Percentiles rank a stretch among this genome's conserved stretches.
Conservation (phyloP, 1,284 basidiomycete genomes). For the Cryptococcus sp. region DNA sequence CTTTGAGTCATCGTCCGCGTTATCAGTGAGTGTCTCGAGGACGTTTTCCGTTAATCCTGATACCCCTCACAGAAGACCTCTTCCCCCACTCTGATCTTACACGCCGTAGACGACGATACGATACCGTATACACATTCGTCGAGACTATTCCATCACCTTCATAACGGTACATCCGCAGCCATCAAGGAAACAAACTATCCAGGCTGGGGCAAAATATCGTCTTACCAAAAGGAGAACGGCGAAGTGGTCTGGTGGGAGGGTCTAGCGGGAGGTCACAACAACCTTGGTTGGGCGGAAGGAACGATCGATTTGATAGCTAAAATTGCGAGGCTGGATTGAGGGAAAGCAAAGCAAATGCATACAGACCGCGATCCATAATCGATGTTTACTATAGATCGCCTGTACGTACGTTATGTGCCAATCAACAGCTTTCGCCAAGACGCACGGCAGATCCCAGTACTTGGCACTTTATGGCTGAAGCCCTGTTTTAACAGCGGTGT, state of each 20-base stretch:
- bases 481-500: no score
- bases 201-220: constrained; percentile 29
- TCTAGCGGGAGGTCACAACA: constrained; percentile 35
- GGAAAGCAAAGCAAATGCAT: neutral
- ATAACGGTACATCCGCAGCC: neutral
- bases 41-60: neutral
- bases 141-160: neutral
- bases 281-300: constrained; percentile 40
- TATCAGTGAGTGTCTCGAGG: constrained; percentile 19
- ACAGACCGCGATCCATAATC: neutral
- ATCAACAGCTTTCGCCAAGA: no score
- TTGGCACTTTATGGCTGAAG: no score
- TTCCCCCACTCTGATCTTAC: constrained; percentile 67
- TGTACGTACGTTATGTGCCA: neutral
- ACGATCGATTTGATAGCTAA: constrained; percentile 37
- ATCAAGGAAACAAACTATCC: constrained; percentile 10
- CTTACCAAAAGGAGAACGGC: constrained; percentile 9
- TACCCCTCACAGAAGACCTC: constrained; percentile 48
- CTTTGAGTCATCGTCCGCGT: constrained; percentile 29
- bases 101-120: constrained; percentile 66
- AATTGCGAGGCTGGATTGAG: constrained; percentile 13
- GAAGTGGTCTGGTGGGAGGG: constrained; percentile 39
- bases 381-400: neutral
- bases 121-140: neutral
- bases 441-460: no score